A percentile compares a stretch with the other conserved stretches of the same genome.
phyloP scores from a whole-genome alignment of 768 basidiomycete genomes.

The Serendipita sp. region DNA sequence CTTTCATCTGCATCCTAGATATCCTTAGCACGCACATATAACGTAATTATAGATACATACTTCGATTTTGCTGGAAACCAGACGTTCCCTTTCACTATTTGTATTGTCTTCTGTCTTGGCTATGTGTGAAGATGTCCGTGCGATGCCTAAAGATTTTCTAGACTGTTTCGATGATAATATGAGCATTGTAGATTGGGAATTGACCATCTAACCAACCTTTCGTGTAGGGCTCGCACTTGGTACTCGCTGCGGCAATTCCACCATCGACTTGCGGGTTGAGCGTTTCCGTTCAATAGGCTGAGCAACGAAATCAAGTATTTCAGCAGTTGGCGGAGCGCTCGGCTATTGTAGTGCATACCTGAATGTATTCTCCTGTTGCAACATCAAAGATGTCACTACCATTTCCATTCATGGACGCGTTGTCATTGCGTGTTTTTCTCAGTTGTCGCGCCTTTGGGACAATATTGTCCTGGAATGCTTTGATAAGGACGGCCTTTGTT shows the following conservation, averaged over 20 bases:
- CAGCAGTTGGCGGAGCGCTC: neutral
- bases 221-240: neutral
- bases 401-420: conserved; percentile 55
- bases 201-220: neutral
- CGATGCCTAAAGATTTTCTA: neutral
- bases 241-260: neutral
- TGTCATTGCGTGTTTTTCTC: conserved; percentile 47
- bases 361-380: conserved; percentile 49
- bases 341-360: neutral
- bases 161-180: neutral
- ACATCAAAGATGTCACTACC: conserved; percentile 76
- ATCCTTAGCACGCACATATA: neutral
- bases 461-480: conserved; percentile 65
- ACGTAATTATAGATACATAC: neutral
- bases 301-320: neutral
- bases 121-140: neutral
- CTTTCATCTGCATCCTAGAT: neutral
- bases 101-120: neutral
- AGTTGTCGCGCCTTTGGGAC: conserved; percentile 41
- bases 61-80: neutral
- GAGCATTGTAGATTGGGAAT: neutral
- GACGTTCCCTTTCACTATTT: neutral
- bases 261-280: neutral
- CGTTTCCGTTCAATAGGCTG: neutral
- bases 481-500: conserved; percentile 61